Evolutionary conservation across 441 rosid genomes (phyloP), one percentile per base, ranked within the genome.

Genomic region (Iberis amara): DNA sequence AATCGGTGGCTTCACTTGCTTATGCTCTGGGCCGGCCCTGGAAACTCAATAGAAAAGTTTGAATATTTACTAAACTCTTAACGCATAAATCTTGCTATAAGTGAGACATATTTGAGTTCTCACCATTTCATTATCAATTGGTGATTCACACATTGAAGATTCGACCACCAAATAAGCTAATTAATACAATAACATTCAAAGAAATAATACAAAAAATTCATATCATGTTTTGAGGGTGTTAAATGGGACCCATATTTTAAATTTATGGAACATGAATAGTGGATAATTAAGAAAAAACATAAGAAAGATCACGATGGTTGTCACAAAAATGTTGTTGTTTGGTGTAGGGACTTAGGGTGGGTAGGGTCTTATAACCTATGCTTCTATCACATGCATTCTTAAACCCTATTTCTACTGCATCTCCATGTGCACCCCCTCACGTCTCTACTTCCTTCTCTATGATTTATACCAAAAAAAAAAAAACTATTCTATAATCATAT

Each of bases 341-440:
- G 55, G 45, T 51, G 59, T 65, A 58, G 54, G 70, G 69, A 21
- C 52, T 51, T 44, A 41, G 27, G 49, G 58, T 57, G 53, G 43
- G 59, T 57, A 52, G 64, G 68, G 68, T 64, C 63, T 24, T 57
- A 32, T 58, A 52, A 57, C 45, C 59, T 65, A 65, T 59, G 33
- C 44, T 52, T 58, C 52, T n/a, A 18, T 58, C 70, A 65, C 70
- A 65, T 65, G 70, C 70, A 14, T 46, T 65, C 60, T 58, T 65
- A 52, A 65, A 58, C 70, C 70, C 65, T 65, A 65, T 58, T 58
- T 65, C 65, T 65, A 33, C 60, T 65, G 60, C 70, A 65, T 58
- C 42, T 52, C 70, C 70, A 65, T 65, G 70, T 65, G 70, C 70
- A 27, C 32, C 39, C 69, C 59, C 69, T 65, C 69, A 65, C 53